Percentiles rank a stretch among this genome's conserved stretches.
phyloP scores from a whole-genome alignment of 225 moss, liverwort and hornwort genomes.

The Climacium dendroides region DNA sequence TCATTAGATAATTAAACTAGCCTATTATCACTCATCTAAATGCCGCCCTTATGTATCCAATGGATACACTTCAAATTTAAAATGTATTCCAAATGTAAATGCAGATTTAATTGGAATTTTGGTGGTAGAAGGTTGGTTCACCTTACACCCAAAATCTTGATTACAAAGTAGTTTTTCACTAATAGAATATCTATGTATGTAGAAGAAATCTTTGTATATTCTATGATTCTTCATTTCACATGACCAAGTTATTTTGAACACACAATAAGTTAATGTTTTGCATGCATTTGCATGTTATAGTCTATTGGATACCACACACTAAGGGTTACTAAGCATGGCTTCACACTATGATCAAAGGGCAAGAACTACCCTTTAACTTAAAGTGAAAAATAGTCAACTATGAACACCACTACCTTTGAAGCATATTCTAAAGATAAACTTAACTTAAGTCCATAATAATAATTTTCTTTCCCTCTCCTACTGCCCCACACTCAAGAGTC shows the following conservation, averaged over 20 bases:
- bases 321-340: neutral
- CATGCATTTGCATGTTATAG: neutral
- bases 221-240: accelerated
- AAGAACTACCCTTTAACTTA: neutral
- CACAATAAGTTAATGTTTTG: neutral
- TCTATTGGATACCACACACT: neutral
- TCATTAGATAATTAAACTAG: neutral
- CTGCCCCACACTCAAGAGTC: neutral
- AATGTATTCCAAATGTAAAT: accelerated
- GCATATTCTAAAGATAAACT: neutral
- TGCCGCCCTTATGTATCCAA: accelerated
- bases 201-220: neutral
- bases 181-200: neutral
- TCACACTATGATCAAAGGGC: neutral
- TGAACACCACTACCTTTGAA: neutral
- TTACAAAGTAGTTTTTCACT: neutral
- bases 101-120: neutral
- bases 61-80: neutral
- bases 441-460: no score
- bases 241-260: neutral
- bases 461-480: neutral
- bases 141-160: neutral
- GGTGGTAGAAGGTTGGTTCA: neutral
- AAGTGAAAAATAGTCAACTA: neutral
- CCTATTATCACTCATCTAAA: neutral